Evolutionary conservation across 1,139 yeast species (phyloP), one percentile per base, ranked within the genome.

Genomic region (Nakaseomyces delphensis): DNA sequence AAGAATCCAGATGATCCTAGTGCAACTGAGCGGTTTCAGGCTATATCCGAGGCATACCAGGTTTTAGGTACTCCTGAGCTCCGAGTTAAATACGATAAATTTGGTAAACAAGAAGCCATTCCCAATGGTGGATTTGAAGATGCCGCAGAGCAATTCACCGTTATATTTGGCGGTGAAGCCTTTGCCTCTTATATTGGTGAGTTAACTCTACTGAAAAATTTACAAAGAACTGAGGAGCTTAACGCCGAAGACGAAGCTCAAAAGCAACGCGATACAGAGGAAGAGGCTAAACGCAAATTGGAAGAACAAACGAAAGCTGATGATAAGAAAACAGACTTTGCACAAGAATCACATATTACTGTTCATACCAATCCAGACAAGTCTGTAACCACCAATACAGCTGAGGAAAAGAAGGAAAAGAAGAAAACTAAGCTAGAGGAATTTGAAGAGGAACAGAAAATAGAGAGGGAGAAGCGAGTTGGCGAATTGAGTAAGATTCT

Each of bases 91-190:
- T 87, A 87, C 59, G 96, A 89, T 59, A 79, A 80, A 64, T 80
- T 67, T 55, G 97, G 97, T 39, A 84, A 83, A 54, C 95, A 85
- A 46, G 80, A 79, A 53, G 84, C 91, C 3, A 74, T 82, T 33
- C 95, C 95, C 1, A 73, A 71, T 39, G 84, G 80, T 46, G 95
- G 95, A 1, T 85, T 85, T 57, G 94, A 84, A 57, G 96, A 87
- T 59, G 95, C 96, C 0, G 72, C 80, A 38, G 96, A 87, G 60
- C 79, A 85, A 55, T 85, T 87, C 64, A 71, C 83, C n/a, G 75
- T 74, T 68, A 82, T 87, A 30, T 87, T 87, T 63, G 97, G 97
- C 38, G 97, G 97, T 32, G 95, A 84, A 47, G 91, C 93, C 2
- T 89, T 89, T 63, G 76, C 73, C 39, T 83, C 81, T 44, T 82